Conservation (phyloP, 2,329 filamentous ascomycete genomes). For the Stemphylium vesicarium region DNA sequence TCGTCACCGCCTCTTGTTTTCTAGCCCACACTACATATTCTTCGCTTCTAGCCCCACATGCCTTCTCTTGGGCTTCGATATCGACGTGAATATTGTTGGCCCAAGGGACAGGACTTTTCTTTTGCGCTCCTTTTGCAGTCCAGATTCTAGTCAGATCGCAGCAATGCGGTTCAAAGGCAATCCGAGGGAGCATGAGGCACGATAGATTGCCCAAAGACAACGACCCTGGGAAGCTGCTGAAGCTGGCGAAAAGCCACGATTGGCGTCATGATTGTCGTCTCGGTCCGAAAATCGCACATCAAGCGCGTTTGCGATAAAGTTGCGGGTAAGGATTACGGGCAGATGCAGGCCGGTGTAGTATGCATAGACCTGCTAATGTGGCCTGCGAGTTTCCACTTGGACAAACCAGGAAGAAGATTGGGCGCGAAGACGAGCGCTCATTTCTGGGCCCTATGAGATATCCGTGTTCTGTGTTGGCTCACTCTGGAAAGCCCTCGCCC, state of each 20-base stretch:
- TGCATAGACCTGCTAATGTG: background rate
- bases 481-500: background rate
- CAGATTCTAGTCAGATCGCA: too few species aligned
- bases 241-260: background rate
- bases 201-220: background rate
- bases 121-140: background rate
- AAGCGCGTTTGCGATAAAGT: background rate
- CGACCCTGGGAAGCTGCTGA: background rate
- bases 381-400: background rate
- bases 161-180: too few species aligned
- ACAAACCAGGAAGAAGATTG: background rate
- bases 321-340: background rate
- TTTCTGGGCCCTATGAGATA: background rate
- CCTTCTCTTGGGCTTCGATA: background rate
- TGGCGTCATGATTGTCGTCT: background rate
- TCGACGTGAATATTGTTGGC: too few species aligned
- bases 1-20: conserved; percentile 5
- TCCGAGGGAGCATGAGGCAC: background rate
- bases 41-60: background rate
- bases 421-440: background rate
- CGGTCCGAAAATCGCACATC: background rate
- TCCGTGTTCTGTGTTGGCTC: background rate
- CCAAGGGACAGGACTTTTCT: background rate
- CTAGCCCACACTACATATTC: background rate
- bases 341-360: conserved; percentile 1